Percentiles rank a stretch among this genome's conserved stretches.
Evolutionary conservation across 176 grass and related monocot genomes (phyloP).

Genomic region (Paspalum vaginatum): DNA sequence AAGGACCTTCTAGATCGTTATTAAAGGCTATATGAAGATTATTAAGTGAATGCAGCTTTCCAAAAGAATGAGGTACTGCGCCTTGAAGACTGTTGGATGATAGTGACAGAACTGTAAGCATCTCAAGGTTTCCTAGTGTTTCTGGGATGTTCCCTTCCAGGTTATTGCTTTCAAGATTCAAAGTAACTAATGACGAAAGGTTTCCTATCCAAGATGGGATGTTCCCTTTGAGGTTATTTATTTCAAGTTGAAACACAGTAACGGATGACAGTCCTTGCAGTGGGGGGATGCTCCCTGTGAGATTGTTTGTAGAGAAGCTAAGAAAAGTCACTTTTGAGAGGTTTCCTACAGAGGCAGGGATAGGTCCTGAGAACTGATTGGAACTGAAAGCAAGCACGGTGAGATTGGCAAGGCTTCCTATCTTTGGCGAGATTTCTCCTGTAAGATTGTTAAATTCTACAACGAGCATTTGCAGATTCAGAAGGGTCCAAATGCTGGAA

Average conservation of each 20-base stretch:
- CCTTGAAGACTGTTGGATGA: slow-evolving; percentile 15
- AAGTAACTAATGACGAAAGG: slow-evolving; percentile 12
- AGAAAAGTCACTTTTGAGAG: slow-evolving; percentile 15
- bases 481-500: neutral
- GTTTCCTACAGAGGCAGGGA: slow-evolving; percentile 24
- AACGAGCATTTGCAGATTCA: neutral
- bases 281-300: slow-evolving; percentile 23
- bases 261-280: slow-evolving; percentile 32
- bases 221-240: slow-evolving; percentile 20
- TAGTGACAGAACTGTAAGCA: neutral
- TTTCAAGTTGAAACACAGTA: neutral
- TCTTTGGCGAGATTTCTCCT: slow-evolving; percentile 26
- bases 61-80: neutral
- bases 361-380: slow-evolving; percentile 25
- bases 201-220: slow-evolving; percentile 37
- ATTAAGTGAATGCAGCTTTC: neutral
- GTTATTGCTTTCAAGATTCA: slow-evolving; percentile 21
- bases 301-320: neutral
- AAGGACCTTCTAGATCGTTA: slow-evolving; percentile 17
- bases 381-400: neutral
- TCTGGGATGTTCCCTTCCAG: slow-evolving; percentile 35
- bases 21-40: neutral
- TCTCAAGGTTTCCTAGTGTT: slow-evolving; percentile 27
- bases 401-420: slow-evolving; percentile 21
- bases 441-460: neutral